Percentiles rank a stretch among this genome's conserved stretches.
Evolutionary conservation across 129 eudicot species (phyloP).

Genomic region (Helianthus tuberosus): DNA sequence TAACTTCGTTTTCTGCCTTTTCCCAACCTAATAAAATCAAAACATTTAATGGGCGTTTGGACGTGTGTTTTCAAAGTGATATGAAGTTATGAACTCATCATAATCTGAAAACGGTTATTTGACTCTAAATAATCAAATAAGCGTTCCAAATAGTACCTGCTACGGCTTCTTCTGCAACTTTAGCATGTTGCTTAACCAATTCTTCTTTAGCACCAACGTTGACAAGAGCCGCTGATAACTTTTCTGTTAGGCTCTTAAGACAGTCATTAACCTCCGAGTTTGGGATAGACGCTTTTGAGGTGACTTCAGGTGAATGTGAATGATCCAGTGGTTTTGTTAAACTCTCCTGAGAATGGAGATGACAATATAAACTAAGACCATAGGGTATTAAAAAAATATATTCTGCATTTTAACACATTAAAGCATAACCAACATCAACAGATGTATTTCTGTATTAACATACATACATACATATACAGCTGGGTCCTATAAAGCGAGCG

Average conservation of each 20-base stretch:
- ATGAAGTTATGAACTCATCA: too few species aligned
- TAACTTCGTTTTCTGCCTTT: constrained; percentile 82
- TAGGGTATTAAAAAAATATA: background rate
- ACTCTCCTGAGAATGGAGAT: constrained; percentile 39
- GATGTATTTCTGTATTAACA: too few species aligned
- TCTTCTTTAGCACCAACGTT: constrained; percentile 90
- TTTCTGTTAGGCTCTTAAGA: constrained; percentile 57
- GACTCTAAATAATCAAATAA: background rate
- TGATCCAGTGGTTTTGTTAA: constrained; percentile 45
- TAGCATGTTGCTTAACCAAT: constrained; percentile 83
- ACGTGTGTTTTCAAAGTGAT: too few species aligned
- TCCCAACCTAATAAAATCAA: constrained; percentile 66
- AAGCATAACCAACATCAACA: too few species aligned
- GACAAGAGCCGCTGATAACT: constrained; percentile 81
- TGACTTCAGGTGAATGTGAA: constrained; percentile 67
- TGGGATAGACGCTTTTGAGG: constrained; percentile 38
- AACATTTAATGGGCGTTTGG: background rate
- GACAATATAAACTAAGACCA: constrained; percentile 3
- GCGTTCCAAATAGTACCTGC: constrained; percentile 52
- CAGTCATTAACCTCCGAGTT: constrained; percentile 49
- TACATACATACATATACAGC: too few species aligned
- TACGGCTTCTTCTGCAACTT: constrained; percentile 95
- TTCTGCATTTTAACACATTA: too few species aligned
- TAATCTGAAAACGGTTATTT: too few species aligned
- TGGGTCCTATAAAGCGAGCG: too few species aligned